Evolutionary conservation across 1,284 basidiomycete species (phyloP), one percentile per base, ranked within the genome.

Genomic region (Prillingera fragicola): DNA sequence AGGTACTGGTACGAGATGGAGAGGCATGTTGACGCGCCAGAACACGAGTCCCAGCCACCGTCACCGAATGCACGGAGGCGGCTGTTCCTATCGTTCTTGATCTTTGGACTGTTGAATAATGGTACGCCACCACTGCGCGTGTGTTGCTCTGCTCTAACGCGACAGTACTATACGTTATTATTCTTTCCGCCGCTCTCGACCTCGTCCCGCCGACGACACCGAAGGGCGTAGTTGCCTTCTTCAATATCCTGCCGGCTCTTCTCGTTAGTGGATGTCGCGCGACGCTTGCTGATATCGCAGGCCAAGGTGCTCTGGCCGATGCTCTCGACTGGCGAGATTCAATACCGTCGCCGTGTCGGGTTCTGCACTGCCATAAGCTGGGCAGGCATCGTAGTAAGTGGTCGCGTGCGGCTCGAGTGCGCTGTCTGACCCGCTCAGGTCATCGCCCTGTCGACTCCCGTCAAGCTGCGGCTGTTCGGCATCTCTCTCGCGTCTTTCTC

Each of bases 291-390:
- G 18, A 19, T 34, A 38, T 1, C 8, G 2, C 34, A 51, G 50
- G 89, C 87, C 18, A 98, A 97, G 72, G 76, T 95, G 3, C 82
- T 82, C 8, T 98, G 91, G 91, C 92, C 94, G 0, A 91, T 97
- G 60, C 55, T 94, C 8, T 76, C 89, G 29, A 84, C 81, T 57
- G 91, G 91, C 0, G 75, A 78, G 50, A 85, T 94, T 70, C 77
- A 81, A 50, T 96, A 95, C 64, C 72, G 74, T 0, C 78, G 76
- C 37, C 78, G 91, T 14, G 67, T 95, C n/a, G 51, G 80, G 6
- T 81, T 83, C 31, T 95, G 94, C 60, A 84, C 82, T 36, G 51
- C 74, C 2, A 67, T 86, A 42, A 88, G 84, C 58, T 81, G 83
- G 45, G 59, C 77, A 12, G 91, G 90, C 8, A 92, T 94, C 80